Evolutionary conservation across 2,329 filamentous ascomycete species (phyloP).

Genomic region (Didymella glomerata): DNA sequence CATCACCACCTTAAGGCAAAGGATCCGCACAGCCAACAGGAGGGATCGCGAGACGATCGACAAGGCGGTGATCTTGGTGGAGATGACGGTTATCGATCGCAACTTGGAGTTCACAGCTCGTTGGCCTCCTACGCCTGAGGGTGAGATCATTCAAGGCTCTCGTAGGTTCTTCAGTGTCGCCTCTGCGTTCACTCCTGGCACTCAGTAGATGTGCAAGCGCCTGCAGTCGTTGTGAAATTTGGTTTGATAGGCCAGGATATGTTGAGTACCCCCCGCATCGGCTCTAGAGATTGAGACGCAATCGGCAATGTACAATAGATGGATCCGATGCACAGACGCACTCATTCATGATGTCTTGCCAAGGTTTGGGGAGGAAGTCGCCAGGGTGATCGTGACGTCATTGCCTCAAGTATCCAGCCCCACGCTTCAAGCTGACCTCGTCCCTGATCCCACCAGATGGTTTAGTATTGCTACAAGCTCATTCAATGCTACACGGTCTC

Average conservation of each 20-base stretch:
- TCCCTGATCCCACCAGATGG: neutral
- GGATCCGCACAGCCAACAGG: neutral
- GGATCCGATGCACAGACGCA: neutral
- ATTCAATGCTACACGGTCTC: neutral
- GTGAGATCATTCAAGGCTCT: constrained; percentile 11
- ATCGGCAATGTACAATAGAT: neutral
- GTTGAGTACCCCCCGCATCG: neutral
- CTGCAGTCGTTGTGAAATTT: neutral
- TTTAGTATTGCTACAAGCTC: neutral
- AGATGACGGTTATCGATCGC: constrained; percentile 28
- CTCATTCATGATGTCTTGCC: neutral
- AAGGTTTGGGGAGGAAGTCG: neutral
- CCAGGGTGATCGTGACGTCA: too few species aligned
- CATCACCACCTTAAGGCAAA: constrained; percentile 10
- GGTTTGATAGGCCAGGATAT: neutral
- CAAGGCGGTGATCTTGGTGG: constrained; percentile 16
- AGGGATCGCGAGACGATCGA: neutral
- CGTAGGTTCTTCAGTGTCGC: constrained; percentile 17
- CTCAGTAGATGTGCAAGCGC: neutral
- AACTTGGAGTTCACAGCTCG: constrained; percentile 27
- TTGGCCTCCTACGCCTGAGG: constrained; percentile 10
- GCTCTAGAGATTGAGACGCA: neutral
- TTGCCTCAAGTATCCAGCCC: too few species aligned
- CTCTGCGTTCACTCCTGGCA: constrained; percentile 20
- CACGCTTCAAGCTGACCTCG: too few species aligned